phyloP scores from a whole-genome alignment of 2,329 filamentous ascomycete genomes.

The Pseudogymnoascus destructans region DNA sequence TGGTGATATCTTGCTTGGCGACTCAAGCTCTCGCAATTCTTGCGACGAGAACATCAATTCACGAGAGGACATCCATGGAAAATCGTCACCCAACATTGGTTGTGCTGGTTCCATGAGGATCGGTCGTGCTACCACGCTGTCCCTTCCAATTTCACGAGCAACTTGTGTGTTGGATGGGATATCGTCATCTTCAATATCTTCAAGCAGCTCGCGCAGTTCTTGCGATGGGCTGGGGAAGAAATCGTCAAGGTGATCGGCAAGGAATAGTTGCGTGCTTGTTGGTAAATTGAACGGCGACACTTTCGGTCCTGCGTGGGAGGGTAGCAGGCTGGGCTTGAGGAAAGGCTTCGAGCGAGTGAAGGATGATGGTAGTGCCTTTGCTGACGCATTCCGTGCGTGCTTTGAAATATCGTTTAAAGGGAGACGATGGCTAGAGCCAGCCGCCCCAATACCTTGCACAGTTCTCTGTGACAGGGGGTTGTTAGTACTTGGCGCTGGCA shows the following conservation, averaged over 20 bases:
- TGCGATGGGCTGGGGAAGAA: slow-evolving; percentile 45
- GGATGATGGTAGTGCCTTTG: background rate
- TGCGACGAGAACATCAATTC: slow-evolving; percentile 36
- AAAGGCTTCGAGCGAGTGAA: background rate
- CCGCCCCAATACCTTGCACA: too few species aligned
- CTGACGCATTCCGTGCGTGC: background rate
- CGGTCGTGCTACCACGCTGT: slow-evolving; percentile 5
- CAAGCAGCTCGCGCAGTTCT: slow-evolving; percentile 38
- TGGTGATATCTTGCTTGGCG: slow-evolving; percentile 14
- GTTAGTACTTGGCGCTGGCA: background rate
- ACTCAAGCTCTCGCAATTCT: slow-evolving; percentile 33
- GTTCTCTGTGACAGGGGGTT: background rate
- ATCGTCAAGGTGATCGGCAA: slow-evolving; percentile 37
- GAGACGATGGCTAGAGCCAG: background rate
- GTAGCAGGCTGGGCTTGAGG: background rate
- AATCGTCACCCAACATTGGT: background rate
- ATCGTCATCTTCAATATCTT: slow-evolving; percentile 25
- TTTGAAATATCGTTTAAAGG: background rate
- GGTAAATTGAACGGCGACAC: slow-evolving; percentile 10
- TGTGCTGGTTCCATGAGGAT: background rate
- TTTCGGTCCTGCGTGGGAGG: slow-evolving; percentile 11
- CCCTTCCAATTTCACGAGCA: slow-evolving; percentile 16
- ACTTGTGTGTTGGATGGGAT: slow-evolving; percentile 20
- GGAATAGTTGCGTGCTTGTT: slow-evolving; percentile 41
- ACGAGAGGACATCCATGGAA: slow-evolving; percentile 20